phyloP scores from a whole-genome alignment of 75 land plant genomes.

The Cryptomeria japonica region DNA sequence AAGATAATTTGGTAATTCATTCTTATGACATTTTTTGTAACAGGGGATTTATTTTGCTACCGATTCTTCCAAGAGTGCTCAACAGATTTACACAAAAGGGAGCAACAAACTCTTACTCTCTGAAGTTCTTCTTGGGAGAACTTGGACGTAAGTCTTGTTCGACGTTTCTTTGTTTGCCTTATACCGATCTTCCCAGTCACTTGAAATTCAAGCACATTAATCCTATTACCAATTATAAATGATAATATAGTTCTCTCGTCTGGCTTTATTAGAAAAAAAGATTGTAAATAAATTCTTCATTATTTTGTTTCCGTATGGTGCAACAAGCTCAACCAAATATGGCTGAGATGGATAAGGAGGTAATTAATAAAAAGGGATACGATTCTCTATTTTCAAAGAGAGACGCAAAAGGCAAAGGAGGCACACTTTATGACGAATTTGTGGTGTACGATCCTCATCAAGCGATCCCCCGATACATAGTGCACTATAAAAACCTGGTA shows the following conservation, averaged over 20 bases:
- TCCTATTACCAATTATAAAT: no score
- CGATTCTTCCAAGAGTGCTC: conserved; percentile 19
- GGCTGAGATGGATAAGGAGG: not conserved
- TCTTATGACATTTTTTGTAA: not conserved
- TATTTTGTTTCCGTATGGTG: not conserved
- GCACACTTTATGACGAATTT: conserved; percentile 5
- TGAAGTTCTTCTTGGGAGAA: conserved; percentile 22
- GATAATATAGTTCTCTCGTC: not conserved
- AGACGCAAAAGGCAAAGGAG: not conserved
- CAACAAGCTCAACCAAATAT: not conserved
- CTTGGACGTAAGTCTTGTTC: conserved; percentile 16
- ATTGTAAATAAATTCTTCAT: not conserved
- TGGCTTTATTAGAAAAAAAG: not conserved
- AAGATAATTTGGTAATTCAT: not conserved
- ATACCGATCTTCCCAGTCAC: no score
- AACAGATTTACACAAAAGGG: not conserved
- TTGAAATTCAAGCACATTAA: not conserved
- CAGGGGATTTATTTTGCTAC: conserved; percentile 21
- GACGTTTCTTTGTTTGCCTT: not conserved
- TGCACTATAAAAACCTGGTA: conserved; percentile 12
- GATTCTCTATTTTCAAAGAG: conserved; percentile 19
- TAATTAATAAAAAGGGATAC: not conserved
- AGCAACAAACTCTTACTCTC: conserved; percentile 17
- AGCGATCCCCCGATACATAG: conserved; percentile 24
- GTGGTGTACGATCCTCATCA: conserved; percentile 17